These are phyloP conservation scores for Musa itinerans DNA, from an alignment of 176 grass and related monocot species.

Conservation along the genomic window DNA sequence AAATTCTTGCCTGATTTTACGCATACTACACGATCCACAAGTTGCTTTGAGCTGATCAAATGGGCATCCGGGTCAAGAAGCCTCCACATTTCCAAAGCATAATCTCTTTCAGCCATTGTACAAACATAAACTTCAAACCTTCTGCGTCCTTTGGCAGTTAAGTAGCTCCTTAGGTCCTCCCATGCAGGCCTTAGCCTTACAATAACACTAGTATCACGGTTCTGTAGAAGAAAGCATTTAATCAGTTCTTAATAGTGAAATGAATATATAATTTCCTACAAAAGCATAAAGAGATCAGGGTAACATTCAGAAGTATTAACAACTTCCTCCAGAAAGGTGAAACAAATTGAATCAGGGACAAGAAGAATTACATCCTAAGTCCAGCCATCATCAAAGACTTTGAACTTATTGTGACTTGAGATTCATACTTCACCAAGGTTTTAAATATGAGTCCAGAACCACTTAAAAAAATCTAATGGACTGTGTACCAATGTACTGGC, in stretches of 20 bases:
- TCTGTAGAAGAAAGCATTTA: constrained; percentile 35
- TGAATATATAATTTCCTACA: not conserved
- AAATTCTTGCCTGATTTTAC: constrained; percentile 72
- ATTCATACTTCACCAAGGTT: not conserved
- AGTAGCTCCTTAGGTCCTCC: constrained; percentile 96
- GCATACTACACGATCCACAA: constrained; percentile 69
- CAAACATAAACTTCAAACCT: constrained; percentile 98
- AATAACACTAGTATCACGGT: constrained; percentile 95
- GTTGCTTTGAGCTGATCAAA: constrained; percentile 61
- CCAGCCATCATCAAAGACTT: not conserved
- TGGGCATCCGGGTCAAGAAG: constrained; percentile 87
- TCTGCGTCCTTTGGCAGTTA: constrained; percentile 87
- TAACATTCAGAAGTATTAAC: constrained; percentile 5
- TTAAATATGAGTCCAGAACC: too few relatives aligned
- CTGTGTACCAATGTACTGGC: too few relatives aligned
- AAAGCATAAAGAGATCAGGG: constrained; percentile 10
- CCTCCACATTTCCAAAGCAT: constrained; percentile 98
- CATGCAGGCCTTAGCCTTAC: constrained; percentile 94
- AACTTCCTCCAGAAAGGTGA: not conserved
- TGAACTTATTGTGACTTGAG: not conserved
- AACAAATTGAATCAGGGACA: not conserved
- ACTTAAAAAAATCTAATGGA: too few relatives aligned
- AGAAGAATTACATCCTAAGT: not conserved
- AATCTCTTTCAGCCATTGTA: constrained; percentile 96
- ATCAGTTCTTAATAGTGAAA: constrained; percentile 8